phyloP scores from a whole-genome alignment of 495 filamentous ascomycete species.

The Pyrenula aspistea region DNA sequence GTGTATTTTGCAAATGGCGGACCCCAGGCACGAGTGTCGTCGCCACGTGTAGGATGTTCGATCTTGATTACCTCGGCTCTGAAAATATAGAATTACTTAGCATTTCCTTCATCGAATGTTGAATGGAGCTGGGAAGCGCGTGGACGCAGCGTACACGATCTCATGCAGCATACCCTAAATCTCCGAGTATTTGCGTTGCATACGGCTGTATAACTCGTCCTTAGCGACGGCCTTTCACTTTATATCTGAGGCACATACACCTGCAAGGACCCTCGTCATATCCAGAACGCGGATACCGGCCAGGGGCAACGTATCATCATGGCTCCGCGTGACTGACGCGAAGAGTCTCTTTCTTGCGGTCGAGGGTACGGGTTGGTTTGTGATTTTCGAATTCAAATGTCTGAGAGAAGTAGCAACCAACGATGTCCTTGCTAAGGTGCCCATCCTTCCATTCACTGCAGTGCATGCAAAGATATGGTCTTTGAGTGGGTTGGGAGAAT shows the following conservation, averaged over 20 bases:
- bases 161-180: constrained; percentile 63
- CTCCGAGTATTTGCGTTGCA: constrained; percentile 92
- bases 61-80: constrained; percentile 96
- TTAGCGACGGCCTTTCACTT: constrained; percentile 9
- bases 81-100: constrained; percentile 1
- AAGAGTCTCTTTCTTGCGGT: neutral
- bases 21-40: constrained; percentile 94
- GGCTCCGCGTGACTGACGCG: neutral
- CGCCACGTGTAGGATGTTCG: constrained; percentile 82
- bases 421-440: too few species aligned
- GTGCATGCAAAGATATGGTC: too few species aligned
- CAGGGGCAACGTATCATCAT: constrained; percentile 44
- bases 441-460: too few species aligned
- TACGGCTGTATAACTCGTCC: constrained; percentile 56
- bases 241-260: constrained; percentile 47
- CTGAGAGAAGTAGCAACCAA: too few species aligned
- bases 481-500: neutral
- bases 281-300: constrained; percentile 82
- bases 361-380: too few species aligned
- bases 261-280: constrained; percentile 92
- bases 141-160: neutral
- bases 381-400: too few species aligned
- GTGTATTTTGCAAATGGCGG: constrained; percentile 80
- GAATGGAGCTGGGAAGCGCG: constrained; percentile 3
- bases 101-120: constrained; percentile 7